These are phyloP conservation scores for Ceratobasidium sp. DNA, from an alignment of 1,284 basidiomycete species.

Conservation along the genomic window DNA sequence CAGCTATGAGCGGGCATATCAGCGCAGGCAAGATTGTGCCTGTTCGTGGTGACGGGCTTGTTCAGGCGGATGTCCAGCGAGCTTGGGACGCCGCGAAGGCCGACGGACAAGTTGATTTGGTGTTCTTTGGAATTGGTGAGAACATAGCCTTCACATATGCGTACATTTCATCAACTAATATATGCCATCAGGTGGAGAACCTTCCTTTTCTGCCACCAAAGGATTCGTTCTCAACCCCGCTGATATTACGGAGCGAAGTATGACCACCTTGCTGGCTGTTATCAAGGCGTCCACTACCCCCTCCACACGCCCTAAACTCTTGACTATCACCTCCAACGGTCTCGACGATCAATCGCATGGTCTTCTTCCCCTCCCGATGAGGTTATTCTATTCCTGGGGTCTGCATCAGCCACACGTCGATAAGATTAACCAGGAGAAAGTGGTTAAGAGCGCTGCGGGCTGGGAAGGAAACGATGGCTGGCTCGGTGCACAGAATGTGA, in stretches of 20 bases:
- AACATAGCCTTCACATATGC: constrained; percentile 47
- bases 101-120: constrained; percentile 58
- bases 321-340: constrained; percentile 68
- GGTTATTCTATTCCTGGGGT: constrained; percentile 63
- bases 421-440: constrained; percentile 68
- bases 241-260: constrained; percentile 66
- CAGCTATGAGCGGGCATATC: constrained; percentile 61
- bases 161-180: constrained; percentile 12
- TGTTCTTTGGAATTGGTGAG: constrained; percentile 67
- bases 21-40: constrained; percentile 62
- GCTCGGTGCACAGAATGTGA: constrained; percentile 62
- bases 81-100: constrained; percentile 63
- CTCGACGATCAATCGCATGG: constrained; percentile 62
- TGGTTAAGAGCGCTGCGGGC: constrained; percentile 61
- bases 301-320: constrained; percentile 62
- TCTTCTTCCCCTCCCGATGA: constrained; percentile 65
- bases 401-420: constrained; percentile 67
- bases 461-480: constrained; percentile 54
- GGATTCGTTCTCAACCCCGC: constrained; percentile 63
- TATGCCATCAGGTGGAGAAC: constrained; percentile 58
- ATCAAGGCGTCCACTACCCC: constrained; percentile 60
- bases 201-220: constrained; percentile 60
- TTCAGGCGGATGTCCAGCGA: constrained; percentile 61
- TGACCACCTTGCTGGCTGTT: constrained; percentile 63
- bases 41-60: constrained; percentile 67